Evolutionary conservation across 2,329 filamentous ascomycete genomes (phyloP).

Genomic region (Aspergillus sp.): DNA sequence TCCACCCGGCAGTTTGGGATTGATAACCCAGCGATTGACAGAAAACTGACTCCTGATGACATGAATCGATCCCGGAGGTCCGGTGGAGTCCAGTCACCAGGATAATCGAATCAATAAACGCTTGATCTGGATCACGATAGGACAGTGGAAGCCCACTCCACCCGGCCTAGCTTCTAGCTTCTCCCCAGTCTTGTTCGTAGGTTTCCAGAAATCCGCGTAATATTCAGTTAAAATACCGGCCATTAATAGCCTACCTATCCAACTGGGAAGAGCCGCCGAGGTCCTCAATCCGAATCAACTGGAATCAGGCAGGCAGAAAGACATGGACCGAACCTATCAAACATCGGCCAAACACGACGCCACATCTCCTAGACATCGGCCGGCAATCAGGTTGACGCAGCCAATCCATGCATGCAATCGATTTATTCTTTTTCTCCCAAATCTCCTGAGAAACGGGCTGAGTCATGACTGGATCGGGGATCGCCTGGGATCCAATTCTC

Average conservation of each 20-base stretch:
- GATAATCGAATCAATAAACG: constrained; percentile 16
- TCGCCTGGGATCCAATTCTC: no score
- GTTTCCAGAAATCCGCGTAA: no score
- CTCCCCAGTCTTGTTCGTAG: neutral
- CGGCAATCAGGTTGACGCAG: neutral
- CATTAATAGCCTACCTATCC: no score
- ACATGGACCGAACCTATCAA: constrained; percentile 2
- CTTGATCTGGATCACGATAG: constrained; percentile 10
- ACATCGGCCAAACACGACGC: constrained; percentile 2
- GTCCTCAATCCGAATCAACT: no score
- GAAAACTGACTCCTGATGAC: neutral
- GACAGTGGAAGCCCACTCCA: constrained; percentile 7
- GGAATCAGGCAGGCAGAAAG: neutral
- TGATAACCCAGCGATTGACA: neutral
- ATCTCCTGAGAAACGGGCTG: no score
- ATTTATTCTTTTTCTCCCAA: neutral
- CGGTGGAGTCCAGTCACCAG: constrained; percentile 10
- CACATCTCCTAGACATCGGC: neutral
- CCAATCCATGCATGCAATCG: constrained; percentile 1
- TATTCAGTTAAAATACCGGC: no score
- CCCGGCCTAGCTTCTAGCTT: constrained; percentile 5
- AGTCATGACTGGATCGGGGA: neutral
- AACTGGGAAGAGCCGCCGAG: no score
- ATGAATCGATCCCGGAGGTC: constrained; percentile 17
- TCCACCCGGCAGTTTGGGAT: neutral